These are phyloP conservation scores for Isoetes taiwanensis DNA, from an alignment of 75 land plant species.

Conservation along the genomic window DNA sequence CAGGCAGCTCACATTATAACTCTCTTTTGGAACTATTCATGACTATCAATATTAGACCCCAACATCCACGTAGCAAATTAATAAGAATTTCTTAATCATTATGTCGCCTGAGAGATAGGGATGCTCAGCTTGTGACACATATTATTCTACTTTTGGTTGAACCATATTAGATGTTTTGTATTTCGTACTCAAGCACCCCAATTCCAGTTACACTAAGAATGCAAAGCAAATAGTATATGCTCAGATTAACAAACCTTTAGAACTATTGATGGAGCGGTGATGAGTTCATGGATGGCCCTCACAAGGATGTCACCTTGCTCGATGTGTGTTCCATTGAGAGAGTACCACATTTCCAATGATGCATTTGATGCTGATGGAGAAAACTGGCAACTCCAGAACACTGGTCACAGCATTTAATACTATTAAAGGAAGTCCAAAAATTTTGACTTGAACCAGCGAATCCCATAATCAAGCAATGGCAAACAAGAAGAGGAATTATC, in stretches of 20 bases:
- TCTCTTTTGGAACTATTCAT: no score
- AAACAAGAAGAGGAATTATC: neutral
- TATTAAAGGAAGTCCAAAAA: neutral
- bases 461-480: neutral
- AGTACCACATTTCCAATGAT: slow-evolving; percentile 53
- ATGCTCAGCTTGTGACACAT: no score
- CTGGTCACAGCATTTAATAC: slow-evolving; percentile 25
- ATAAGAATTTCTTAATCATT: no score
- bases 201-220: no score
- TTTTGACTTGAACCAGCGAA: neutral
- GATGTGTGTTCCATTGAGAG: slow-evolving; percentile 61
- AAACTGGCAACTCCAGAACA: slow-evolving; percentile 79
- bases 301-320: slow-evolving; percentile 54
- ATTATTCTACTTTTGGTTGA: no score
- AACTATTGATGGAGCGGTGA: slow-evolving; percentile 57
- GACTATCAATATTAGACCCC: no score
- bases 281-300: slow-evolving; percentile 47
- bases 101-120: no score
- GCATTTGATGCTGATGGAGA: slow-evolving; percentile 57
- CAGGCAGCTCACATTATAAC: no score
- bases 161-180: no score
- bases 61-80: no score
- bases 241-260: slow-evolving; percentile 71
- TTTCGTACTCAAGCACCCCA: no score
- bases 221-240: no score